phyloP scores from a whole-genome alignment of 495 filamentous ascomycete species.

The Pseudomonodictys pantanalensis region DNA sequence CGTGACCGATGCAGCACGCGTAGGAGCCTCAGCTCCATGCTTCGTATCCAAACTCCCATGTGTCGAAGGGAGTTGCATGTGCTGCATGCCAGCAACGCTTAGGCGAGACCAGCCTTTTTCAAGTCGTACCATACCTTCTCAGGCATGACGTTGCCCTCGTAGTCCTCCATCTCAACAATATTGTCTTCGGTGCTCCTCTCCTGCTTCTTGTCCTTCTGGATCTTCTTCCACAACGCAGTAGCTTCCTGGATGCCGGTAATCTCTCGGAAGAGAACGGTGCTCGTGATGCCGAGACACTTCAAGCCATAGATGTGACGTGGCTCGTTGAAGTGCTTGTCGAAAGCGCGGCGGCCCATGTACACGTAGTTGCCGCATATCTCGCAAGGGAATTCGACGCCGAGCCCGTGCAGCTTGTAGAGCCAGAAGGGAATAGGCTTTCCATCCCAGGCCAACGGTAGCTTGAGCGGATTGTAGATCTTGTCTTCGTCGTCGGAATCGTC shows the following conservation, averaged over 20 bases:
- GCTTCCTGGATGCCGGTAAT: conserved; percentile 91
- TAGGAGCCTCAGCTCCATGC: too few species aligned
- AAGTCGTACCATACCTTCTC: conserved; percentile 93
- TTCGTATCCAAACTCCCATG: too few species aligned
- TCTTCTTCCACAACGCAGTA: conserved; percentile 84
- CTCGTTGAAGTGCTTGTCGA: conserved; percentile 98
- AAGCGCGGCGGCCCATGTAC: conserved; percentile 92
- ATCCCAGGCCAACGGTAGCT: conserved; percentile 93
- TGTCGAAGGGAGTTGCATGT: too few species aligned
- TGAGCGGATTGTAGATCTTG: conserved; percentile 93
- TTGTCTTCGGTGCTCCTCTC: conserved; percentile 70
- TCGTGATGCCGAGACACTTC: conserved; percentile 89
- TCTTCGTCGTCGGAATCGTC: conserved; percentile 69
- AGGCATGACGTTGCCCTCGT: conserved; percentile 96
- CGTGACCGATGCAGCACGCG: too few species aligned
- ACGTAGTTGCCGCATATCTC: conserved; percentile 97
- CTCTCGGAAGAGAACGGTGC: conserved; percentile 88
- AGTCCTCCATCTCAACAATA: conserved; percentile 97
- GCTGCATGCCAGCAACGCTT: conserved; percentile 17
- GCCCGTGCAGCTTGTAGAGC: conserved; percentile 94
- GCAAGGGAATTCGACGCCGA: conserved; percentile 92
- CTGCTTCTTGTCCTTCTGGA: conserved; percentile 81
- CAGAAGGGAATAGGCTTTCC: conserved; percentile 98
- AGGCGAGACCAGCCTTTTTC: conserved; percentile 68
- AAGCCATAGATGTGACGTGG: conserved; percentile 86